Base-by-base conservation (phyloP, 495 filamentous ascomycete species). In the Lasiosphaeris hirsuta region DNA sequence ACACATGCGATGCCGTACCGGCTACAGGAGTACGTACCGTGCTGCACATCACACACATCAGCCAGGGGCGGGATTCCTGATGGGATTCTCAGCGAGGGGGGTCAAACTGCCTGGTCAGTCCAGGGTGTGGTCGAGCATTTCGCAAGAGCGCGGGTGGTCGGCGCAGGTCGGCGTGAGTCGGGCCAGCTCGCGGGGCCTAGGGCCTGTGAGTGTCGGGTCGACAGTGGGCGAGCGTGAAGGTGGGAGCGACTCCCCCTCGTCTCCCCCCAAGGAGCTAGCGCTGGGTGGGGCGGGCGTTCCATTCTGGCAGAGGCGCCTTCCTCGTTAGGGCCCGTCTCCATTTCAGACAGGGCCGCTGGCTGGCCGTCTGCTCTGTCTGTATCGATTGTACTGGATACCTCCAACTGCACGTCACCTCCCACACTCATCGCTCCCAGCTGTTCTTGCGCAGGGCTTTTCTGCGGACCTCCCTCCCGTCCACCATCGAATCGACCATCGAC, bases 131-230 rank as follows among this genome's bases (percentile, higher is more conserved):
- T 40, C 30, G 19, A 43, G 37, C 41, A 33, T 19, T 53, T 46
- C 43, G 50, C 9, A 23, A 45, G 57, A 56, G 59, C 45, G 59
- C 46, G 54, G 53, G 44, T 37, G 33, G 58, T 61, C 58, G 58
- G 58, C 58, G 51, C 51, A 50, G 37, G 51, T 55, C 51, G 57
- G 35, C 36, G 50, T 7, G 23, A 18, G 36, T 52, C 44, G 56
- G 41, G 23, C 55, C 47, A 38, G 17, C 52, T 19, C 7, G 10
- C 7, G 14, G 33, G 44, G 14, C 42, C 41, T 13, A 23, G 11
- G 42, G 30, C 53, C 42, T 41, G 38, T 54, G 51, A 42, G 23
- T 30, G 23, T 30, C 23, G 23, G 23, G 23, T 30, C 23, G 23
- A 30, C 23, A 30, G 23, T 5, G 23, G 23, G 23, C 23, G 23